Percentiles rank a stretch among this genome's conserved stretches.
Conservation (phyloP, 1,284 basidiomycete species). For the Phellinidium pouzarii region DNA sequence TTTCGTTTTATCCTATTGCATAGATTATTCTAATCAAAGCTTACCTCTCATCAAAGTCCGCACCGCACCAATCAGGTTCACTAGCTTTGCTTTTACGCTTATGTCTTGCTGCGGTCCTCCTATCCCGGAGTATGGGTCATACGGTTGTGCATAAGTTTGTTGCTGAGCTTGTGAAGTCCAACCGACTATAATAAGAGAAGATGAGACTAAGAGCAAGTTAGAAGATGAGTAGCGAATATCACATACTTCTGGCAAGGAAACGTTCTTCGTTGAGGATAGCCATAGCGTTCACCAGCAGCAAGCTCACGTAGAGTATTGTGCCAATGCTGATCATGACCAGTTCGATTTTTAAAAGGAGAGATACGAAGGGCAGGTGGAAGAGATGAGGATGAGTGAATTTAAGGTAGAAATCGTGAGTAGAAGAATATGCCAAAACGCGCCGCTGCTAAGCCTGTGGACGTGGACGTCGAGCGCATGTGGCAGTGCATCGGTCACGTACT, state of each 20-base stretch:
- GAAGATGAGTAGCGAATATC: background rate
- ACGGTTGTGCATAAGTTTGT: conserved; percentile 53
- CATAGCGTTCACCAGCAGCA: conserved; percentile 89
- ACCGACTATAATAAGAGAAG: conserved; percentile 57
- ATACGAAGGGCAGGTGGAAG: conserved; percentile 11
- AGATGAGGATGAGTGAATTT: conserved; percentile 1
- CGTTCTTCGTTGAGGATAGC: conserved; percentile 94
- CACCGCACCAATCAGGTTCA: conserved; percentile 91
- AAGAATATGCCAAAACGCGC: conserved; percentile 6
- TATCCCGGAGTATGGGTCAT: conserved; percentile 55
- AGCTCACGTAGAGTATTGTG: conserved; percentile 61
- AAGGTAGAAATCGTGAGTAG: background rate
- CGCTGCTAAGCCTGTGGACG: background rate
- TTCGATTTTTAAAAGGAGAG: conserved; percentile 22
- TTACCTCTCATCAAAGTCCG: conserved; percentile 92
- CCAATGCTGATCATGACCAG: conserved; percentile 37
- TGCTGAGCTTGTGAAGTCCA: conserved; percentile 72
- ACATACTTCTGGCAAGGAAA: conserved; percentile 87
- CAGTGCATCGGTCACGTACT: background rate
- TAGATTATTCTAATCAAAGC: conserved; percentile 23
- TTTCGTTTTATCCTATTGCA: conserved; percentile 5
- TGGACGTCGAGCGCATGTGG: background rate
- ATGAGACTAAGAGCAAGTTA: background rate
- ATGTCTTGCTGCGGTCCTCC: conserved; percentile 47
- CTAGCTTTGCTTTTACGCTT: conserved; percentile 78